Evolutionary conservation across 2,329 filamentous ascomycete genomes (phyloP).

Genomic region (Fusarium sp.): DNA sequence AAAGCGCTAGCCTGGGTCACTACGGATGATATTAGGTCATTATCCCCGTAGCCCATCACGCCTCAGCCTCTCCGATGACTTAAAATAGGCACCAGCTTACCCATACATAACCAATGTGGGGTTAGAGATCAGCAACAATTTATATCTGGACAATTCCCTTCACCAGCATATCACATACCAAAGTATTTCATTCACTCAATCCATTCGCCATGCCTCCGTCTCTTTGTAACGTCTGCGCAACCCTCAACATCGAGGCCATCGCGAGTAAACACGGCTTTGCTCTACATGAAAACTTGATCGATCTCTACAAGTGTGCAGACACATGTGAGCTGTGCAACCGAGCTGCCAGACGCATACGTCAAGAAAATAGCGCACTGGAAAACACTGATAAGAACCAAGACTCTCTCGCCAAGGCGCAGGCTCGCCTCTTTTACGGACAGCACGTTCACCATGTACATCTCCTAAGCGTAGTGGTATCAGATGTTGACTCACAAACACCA

Average conservation of each 20-base stretch:
- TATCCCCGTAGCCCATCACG: too few relatives aligned
- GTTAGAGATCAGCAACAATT: too few relatives aligned
- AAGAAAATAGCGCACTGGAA: rapidly evolving
- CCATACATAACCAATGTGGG: too few relatives aligned
- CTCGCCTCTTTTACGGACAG: background rate
- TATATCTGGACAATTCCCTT: too few relatives aligned
- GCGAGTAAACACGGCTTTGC: background rate
- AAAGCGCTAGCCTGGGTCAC: too few relatives aligned
- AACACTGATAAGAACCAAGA: background rate
- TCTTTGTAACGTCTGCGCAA: constrained; percentile 2
- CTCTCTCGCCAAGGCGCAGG: background rate
- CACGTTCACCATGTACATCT: background rate
- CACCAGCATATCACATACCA: too few relatives aligned
- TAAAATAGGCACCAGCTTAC: too few relatives aligned
- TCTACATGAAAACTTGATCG: background rate
- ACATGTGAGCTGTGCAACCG: background rate
- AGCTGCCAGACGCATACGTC: background rate
- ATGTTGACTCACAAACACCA: background rate
- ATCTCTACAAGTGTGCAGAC: background rate
- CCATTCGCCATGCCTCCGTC: background rate
- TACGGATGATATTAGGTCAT: too few relatives aligned
- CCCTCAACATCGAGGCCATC: background rate
- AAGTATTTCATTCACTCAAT: background rate
- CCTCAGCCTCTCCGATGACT: too few relatives aligned
- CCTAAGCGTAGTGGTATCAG: background rate